phyloP scores from a whole-genome alignment of 805 yeast genomes.

The Candida chauliodis region DNA sequence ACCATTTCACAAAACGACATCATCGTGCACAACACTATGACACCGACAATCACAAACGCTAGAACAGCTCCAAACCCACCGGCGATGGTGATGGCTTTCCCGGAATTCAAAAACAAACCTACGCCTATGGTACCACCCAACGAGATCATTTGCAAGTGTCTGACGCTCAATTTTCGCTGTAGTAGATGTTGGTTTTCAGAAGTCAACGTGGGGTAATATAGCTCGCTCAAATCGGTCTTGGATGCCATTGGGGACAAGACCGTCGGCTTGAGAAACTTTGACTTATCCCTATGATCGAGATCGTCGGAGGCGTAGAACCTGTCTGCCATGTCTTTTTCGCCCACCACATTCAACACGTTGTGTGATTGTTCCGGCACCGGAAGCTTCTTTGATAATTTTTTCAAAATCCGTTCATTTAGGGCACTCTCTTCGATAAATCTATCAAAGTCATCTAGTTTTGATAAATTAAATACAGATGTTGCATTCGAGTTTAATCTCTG shows the following conservation, averaged over 20 bases:
- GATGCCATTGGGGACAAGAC: slow-evolving; percentile 1
- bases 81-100: slow-evolving; percentile 67
- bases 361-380: slow-evolving; percentile 7
- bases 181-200: slow-evolving; percentile 19
- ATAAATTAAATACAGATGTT: slow-evolving; percentile 26
- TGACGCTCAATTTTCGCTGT: slow-evolving; percentile 57
- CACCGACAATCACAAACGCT: slow-evolving; percentile 63
- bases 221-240: slow-evolving; percentile 8
- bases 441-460: slow-evolving; percentile 32
- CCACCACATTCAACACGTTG: slow-evolving; percentile 24
- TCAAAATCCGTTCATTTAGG: slow-evolving; percentile 28
- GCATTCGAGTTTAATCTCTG: slow-evolving; percentile 11
- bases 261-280: neutral
- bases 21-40: slow-evolving; percentile 65
- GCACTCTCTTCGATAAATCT: slow-evolving; percentile 32
- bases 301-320: slow-evolving; percentile 23
- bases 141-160: slow-evolving; percentile 76
- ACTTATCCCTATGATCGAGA: slow-evolving; percentile 8
- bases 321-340: slow-evolving; percentile 21
- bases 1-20: slow-evolving; percentile 79
- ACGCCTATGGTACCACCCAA: slow-evolving; percentile 79
- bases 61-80: slow-evolving; percentile 76
- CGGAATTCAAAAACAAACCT: slow-evolving; percentile 65
- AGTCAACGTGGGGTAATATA: slow-evolving; percentile 11
- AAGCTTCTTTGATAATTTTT: slow-evolving; percentile 13